A percentile compares a stretch with the other conserved stretches of the same genome.
phyloP scores from a whole-genome alignment of 1,284 basidiomycete species.

The Kalmanozyma brasiliensis region DNA sequence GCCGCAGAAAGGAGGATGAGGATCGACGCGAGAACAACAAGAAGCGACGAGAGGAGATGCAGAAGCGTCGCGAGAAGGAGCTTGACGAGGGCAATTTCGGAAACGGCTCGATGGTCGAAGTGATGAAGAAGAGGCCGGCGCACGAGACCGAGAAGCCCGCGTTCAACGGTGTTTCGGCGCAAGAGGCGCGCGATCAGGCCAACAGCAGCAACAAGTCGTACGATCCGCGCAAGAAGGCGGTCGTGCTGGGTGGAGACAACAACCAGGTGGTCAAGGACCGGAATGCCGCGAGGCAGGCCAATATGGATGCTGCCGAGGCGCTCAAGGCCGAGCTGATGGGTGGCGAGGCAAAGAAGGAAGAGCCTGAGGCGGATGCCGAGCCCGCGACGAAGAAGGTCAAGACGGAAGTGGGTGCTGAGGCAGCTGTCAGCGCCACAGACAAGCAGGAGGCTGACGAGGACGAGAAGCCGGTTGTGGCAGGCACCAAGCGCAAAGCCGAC shows the following conservation, averaged over 20 bases:
- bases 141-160: conserved; percentile 46
- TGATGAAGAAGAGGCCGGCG: conserved; percentile 26
- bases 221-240: conserved; percentile 42
- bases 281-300: conserved; percentile 77
- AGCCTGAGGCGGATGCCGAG: conserved; percentile 15
- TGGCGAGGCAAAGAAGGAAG: conserved; percentile 69
- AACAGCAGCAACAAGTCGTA: conserved; percentile 46
- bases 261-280: conserved; percentile 58
- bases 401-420: conserved; percentile 36
- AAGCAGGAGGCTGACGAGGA: conserved; percentile 30
- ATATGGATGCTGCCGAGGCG: conserved; percentile 92
- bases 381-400: conserved; percentile 36
- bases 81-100: conserved; percentile 49
- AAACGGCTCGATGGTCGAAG: conserved; percentile 34
- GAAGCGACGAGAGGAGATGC: conserved; percentile 78
- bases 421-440: conserved; percentile 3
- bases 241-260: conserved; percentile 58
- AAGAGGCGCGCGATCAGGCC: conserved; percentile 60
- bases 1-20: conserved; percentile 87
- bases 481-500: conserved; percentile 25
- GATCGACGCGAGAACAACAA: conserved; percentile 86
- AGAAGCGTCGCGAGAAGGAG: conserved; percentile 47
- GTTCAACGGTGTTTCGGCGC: conserved; percentile 39
- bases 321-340: conserved; percentile 89
- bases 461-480: conserved; percentile 51